Evolutionary conservation across 768 basidiomycete species (phyloP).

Genomic region (Mycena vulgaris): DNA sequence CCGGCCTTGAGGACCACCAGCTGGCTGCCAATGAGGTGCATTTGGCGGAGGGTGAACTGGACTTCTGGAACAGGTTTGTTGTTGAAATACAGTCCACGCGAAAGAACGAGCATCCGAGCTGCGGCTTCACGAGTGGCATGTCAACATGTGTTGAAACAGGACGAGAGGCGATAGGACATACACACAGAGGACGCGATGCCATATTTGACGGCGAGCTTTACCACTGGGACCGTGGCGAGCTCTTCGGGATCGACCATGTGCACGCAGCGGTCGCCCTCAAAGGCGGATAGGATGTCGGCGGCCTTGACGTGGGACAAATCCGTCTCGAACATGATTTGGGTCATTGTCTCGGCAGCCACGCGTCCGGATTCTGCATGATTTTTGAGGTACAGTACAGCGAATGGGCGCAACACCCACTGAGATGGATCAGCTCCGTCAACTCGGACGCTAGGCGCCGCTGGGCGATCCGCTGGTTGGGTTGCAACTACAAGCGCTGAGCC

Average conservation of each 20-base stretch:
- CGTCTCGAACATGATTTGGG: constrained; percentile 61
- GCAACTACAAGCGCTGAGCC: constrained; percentile 41
- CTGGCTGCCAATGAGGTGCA: constrained; percentile 71
- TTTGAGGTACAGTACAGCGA: not conserved
- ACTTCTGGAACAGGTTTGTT: constrained; percentile 68
- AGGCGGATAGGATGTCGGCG: constrained; percentile 70
- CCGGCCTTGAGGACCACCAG: constrained; percentile 81
- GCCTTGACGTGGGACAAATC: constrained; percentile 65
- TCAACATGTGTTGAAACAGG: constrained; percentile 7
- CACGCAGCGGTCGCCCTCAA: constrained; percentile 78
- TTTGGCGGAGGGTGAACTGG: constrained; percentile 55
- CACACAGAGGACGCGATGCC: constrained; percentile 76
- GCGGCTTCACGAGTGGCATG: constrained; percentile 62
- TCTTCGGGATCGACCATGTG: constrained; percentile 65
- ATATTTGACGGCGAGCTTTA: constrained; percentile 73
- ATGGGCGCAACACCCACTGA: constrained; percentile 43
- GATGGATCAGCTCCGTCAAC: constrained; percentile 69
- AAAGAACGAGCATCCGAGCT: constrained; percentile 72
- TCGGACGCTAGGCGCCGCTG: constrained; percentile 67
- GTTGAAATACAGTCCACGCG: constrained; percentile 84
- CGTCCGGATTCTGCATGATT: constrained; percentile 55
- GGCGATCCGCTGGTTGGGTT: constrained; percentile 62
- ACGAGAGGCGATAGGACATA: constrained; percentile 51
- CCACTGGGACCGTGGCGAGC: constrained; percentile 66
- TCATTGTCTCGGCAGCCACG: constrained; percentile 58